These are phyloP conservation scores for Hypoxylon sp. DNA, from an alignment of 2,329 filamentous ascomycete genomes.

Conservation along the genomic window DNA sequence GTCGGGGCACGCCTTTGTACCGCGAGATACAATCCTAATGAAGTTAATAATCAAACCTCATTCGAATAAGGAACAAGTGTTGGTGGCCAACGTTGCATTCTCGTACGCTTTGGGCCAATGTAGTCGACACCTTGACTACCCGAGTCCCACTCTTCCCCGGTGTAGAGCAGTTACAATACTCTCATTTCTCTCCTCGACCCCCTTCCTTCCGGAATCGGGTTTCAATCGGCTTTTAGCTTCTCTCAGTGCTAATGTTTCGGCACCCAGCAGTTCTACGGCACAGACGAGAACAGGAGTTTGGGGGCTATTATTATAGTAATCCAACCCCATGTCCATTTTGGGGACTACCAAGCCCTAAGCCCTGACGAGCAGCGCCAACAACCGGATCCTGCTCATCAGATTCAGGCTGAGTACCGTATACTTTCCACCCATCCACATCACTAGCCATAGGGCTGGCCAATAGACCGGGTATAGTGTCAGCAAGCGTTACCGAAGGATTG, in stretches of 20 bases:
- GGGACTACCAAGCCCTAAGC: constrained; percentile 24
- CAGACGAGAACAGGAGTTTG: constrained; percentile 26
- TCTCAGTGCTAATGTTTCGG: constrained; percentile 23
- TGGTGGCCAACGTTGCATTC: constrained; percentile 38
- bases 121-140: constrained; percentile 13
- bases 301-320: constrained; percentile 35
- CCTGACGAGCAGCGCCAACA: constrained; percentile 35
- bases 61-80: constrained; percentile 32
- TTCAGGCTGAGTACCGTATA: constrained; percentile 10
- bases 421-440: constrained; percentile 10
- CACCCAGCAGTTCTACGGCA: constrained; percentile 17
- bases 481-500: constrained; percentile 34
- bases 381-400: constrained; percentile 22
- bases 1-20: constrained; percentile 1
- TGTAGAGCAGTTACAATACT: constrained; percentile 16
- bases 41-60: constrained; percentile 26
- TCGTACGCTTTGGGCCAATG: constrained; percentile 25
- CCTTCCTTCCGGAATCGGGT: constrained; percentile 19
- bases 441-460: constrained; percentile 43
- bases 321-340: constrained; percentile 27
- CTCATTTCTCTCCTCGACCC: constrained; percentile 13
- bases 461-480: constrained; percentile 31
- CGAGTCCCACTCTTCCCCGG: constrained; percentile 18
- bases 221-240: constrained; percentile 24
- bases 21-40: constrained; percentile 11